Evolutionary conservation across 352 stramenopile species (phyloP), one percentile per base, ranked within the genome.

Genomic region (Paralagenidium karlingii): DNA sequence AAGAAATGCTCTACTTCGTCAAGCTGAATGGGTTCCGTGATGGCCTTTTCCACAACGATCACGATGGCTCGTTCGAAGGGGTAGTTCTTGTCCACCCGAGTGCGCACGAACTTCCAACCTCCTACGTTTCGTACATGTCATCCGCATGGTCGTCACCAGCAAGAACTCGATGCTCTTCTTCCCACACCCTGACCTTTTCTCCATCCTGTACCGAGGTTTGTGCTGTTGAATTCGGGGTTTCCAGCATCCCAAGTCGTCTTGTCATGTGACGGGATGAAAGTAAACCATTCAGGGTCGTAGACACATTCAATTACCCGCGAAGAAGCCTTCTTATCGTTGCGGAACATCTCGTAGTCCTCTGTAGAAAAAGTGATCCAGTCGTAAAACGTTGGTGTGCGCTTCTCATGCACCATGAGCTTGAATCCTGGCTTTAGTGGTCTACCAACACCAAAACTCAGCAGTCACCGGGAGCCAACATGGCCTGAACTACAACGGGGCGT

Each of bases 1-100:
- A 91, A 89, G 30, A 86, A 55, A n/a, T 47, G 53, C 32, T 86
- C 75, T 31, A 91, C 80, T 45, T 91, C 78, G 15, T 91, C 78
- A 24, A 85, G 58, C 24, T 71, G 73, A 7, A 91, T 79, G 36
- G 87, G 67, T 38, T 91, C 75, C 2, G 40, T 51, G 34, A 87
- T 60, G 12, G 74, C 69, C 34, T 87, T 83, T 44, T 91, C 73
- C 21, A 85, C 61, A 24, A 76, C 50, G 2, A 41, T 30, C 18
- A 91, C 33, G 24, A 69, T 75, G 18, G 46, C 64, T 5, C 65
- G 63, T 36, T 91, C 75, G 12, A 78, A 49, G 1, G 78, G 78
- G 59, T 78, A 74, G 5, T 50, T 57, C n/a, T 65, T 61, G 34
- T 88, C 75, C 10, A 66, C 60, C 3, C 70, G 69, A 24, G 57